Evolutionary conservation across 176 grass and related monocot species (phyloP).

Genomic region (Rhynchospora tenuis): DNA sequence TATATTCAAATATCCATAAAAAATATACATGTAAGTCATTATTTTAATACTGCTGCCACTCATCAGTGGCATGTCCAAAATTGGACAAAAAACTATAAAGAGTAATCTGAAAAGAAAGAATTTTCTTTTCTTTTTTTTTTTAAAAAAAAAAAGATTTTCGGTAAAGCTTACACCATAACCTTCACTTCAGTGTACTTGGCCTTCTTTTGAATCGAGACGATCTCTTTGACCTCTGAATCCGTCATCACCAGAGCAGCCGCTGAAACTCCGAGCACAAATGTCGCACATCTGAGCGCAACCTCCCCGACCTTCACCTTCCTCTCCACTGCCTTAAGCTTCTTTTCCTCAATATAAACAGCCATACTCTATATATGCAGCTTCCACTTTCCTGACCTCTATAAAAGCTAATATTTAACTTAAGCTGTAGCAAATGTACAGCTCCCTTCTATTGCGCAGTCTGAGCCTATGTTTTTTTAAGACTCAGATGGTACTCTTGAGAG

Average conservation of each 20-base stretch:
- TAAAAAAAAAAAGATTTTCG: not conserved
- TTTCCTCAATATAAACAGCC: constrained; percentile 60
- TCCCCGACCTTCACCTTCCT: constrained; percentile 61
- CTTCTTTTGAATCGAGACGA: constrained; percentile 73
- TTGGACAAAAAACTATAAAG: not conserved
- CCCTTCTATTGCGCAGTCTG: not conserved
- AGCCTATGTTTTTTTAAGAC: not conserved
- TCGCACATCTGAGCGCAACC: constrained; percentile 52
- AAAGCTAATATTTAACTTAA: not conserved
- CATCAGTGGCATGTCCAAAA: no score
- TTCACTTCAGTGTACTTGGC: constrained; percentile 82
- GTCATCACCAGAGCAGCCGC: constrained; percentile 53
- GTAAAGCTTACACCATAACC: constrained; percentile 61
- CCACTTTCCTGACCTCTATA: not conserved
- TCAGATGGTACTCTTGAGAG: not conserved
- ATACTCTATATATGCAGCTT: constrained; percentile 38
- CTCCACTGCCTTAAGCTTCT: constrained; percentile 49
- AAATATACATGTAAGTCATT: no score
- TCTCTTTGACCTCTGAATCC: constrained; percentile 46
- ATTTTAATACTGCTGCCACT: no score
- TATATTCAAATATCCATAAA: no score
- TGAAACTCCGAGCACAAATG: constrained; percentile 56
- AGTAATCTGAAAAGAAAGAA: not conserved
- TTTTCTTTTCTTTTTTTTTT: no score
- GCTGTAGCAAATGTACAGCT: not conserved